Evolutionary conservation across 108 stramenopile species (phyloP), one percentile per base, ranked within the genome.

Genomic region (Nitzschia sp.): DNA sequence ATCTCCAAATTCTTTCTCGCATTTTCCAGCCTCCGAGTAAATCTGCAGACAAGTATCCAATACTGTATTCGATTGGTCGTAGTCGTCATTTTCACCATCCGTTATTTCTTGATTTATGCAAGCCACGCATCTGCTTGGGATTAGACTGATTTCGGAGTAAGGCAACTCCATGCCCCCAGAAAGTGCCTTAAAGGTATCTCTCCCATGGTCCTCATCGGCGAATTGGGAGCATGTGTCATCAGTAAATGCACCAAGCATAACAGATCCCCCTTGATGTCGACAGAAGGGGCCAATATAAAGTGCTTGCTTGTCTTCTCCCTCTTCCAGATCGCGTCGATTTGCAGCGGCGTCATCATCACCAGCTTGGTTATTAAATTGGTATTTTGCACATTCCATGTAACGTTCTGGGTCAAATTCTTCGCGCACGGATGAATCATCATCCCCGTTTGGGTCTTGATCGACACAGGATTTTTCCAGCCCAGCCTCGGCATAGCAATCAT

Each of bases 211-310:
- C 8, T 69, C 46, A 48, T 85, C 83, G 33, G 84, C 83, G 59
- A 79, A 79, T 26, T 45, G 69, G 52, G 84, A 71, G 63, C 87
- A 88, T 11, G 82, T 58, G 36, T 88, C 84, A 44, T 88, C 87
- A 15, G 80, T 79, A 60, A 81, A 88, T 21, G 81, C 26, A 22
- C 84, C 87, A 13, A 88, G 58, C 69, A 76, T 72, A 29, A 88
- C 76, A 11, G 62, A 44, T 13, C 80, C 83, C 61, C 84, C 88
- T 61, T 89, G 82, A 15, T 69, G 46, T 19, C 78, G 64, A 57
- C 88, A 89, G 59, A 76, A 84, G 25, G 85, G 76, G 30, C 88
- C 88, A 58, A 85, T 58, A 75, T 73, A 89, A 72, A 79, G 84
- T 23, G 75, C 47, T 11, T 19, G 4, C 2, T 53, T 52, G 50